Evolutionary conservation across 1,139 yeast genomes (phyloP).

Genomic region (Taiozyma sp.): DNA sequence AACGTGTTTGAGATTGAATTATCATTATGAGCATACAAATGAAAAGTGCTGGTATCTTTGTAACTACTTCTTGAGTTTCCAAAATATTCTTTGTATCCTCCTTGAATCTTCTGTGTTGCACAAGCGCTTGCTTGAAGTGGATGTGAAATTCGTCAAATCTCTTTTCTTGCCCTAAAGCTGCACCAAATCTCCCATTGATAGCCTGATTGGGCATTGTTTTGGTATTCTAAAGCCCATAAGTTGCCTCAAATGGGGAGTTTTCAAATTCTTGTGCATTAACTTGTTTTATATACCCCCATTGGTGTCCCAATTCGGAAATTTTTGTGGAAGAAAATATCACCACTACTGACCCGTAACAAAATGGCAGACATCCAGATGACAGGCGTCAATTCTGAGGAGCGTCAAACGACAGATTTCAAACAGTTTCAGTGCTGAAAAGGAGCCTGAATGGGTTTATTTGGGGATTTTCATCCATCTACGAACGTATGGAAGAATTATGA

Average conservation of each 20-base stretch:
- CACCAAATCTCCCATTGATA: background rate
- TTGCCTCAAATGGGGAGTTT: background rate
- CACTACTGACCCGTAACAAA: background rate
- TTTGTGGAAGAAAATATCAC: background rate
- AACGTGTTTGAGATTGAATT: too few relatives aligned
- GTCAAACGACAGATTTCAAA: background rate
- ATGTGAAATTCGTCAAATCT: background rate
- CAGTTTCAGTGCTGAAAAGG: background rate
- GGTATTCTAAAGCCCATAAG: background rate
- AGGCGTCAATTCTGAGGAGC: background rate
- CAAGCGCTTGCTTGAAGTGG: background rate
- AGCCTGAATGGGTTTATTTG: background rate
- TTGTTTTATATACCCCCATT: background rate
- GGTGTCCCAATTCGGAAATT: conserved; percentile 2
- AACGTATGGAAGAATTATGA: background rate
- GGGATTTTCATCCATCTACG: background rate
- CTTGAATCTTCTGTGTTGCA: background rate
- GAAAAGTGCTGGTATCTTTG: too few relatives aligned
- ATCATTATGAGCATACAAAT: too few relatives aligned
- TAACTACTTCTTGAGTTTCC: too few relatives aligned
- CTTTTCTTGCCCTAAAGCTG: background rate
- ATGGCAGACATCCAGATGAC: background rate
- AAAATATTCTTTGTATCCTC: too few relatives aligned
- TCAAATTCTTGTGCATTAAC: background rate
- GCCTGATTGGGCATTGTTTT: background rate